Conservation (phyloP, 148 eudicot species). For the Cornus kousa region DNA sequence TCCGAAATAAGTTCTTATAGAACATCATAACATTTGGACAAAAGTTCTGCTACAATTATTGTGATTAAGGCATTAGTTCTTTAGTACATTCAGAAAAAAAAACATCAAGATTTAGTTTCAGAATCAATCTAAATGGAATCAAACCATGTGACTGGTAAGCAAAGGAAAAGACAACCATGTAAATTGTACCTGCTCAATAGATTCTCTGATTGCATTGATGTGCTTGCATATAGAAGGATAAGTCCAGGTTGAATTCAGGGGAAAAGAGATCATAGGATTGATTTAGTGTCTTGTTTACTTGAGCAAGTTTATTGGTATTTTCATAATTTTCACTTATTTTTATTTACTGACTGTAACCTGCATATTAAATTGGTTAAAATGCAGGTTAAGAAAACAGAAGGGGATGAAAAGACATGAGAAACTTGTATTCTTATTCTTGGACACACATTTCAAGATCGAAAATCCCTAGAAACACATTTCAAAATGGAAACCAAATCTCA, state of each 20-base stretch:
- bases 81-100: not conserved
- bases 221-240: not conserved
- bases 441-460: too few relatives aligned
- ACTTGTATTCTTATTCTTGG: too few relatives aligned
- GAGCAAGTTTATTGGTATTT: not conserved
- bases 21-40: too few relatives aligned
- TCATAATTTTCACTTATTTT: not conserved
- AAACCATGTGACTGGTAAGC: not conserved
- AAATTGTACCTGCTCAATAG: not conserved
- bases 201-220: not conserved
- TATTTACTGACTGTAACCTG: not conserved
- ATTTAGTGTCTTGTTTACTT: not conserved
- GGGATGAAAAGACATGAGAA: too few relatives aligned
- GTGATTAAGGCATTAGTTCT: too few relatives aligned
- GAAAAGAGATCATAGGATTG: too few relatives aligned
- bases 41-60: not conserved
- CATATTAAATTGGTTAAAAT: not conserved
- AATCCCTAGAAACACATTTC: not conserved
- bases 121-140: not conserved
- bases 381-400: too few relatives aligned
- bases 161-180: not conserved
- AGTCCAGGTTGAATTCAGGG: not conserved
- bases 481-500: not conserved
- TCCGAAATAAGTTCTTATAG: too few relatives aligned
- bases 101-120: not conserved